A percentile compares a stretch with the other conserved stretches of the same genome.
Conservation (phyloP, 2,329 filamentous ascomycete species). For the Colletotrichum melonis region DNA sequence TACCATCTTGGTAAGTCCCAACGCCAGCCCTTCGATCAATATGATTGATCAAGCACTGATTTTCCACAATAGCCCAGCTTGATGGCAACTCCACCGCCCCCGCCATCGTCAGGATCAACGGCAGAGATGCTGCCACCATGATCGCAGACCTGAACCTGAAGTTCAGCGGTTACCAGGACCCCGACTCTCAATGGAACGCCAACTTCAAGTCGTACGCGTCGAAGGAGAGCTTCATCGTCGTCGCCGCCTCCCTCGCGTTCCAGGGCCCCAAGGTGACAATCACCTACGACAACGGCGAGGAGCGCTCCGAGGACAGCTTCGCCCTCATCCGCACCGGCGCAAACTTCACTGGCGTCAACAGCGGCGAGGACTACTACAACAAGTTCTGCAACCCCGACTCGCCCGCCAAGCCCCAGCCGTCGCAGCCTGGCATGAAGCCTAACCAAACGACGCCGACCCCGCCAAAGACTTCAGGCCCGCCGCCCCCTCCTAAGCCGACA, state of each 20-base stretch:
- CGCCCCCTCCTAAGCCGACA: conserved; percentile 20
- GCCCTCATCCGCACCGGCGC: conserved; percentile 39
- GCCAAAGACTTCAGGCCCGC: conserved; percentile 12
- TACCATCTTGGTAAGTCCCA: conserved; percentile 59
- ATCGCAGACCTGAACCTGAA: conserved; percentile 59
- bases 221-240: conserved; percentile 34
- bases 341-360: conserved; percentile 45
- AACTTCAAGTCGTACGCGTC: conserved; percentile 44
- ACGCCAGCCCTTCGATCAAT: background rate
- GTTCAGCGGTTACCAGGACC: conserved; percentile 62
- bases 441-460: conserved; percentile 19
- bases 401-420: background rate
- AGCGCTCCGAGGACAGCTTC: conserved; percentile 42
- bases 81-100: conserved; percentile 42
- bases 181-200: conserved; percentile 64
- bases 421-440: background rate
- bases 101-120: conserved; percentile 66
- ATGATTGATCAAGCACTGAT: conserved; percentile 35
- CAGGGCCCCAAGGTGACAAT: conserved; percentile 44
- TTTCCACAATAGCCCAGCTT: conserved; percentile 22
- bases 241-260: conserved; percentile 42
- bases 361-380: conserved; percentile 50
- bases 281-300: conserved; percentile 46
- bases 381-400: conserved; percentile 45
- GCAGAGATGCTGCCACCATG: conserved; percentile 60